phyloP scores from a whole-genome alignment of 2,329 filamentous ascomycete species.

The Aureobasidium sp. region DNA sequence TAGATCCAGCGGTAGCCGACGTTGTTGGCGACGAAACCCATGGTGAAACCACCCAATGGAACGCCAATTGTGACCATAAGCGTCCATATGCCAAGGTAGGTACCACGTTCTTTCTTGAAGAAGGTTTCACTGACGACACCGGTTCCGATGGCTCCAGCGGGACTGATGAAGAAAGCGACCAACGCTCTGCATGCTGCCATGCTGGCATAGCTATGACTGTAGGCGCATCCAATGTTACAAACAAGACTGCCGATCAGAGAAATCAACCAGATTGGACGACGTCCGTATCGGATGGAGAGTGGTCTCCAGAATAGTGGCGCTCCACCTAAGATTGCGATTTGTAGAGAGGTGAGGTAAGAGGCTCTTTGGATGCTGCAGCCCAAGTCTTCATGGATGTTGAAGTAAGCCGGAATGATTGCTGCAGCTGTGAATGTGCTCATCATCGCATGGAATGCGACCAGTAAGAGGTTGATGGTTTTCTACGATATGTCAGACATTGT shows the following conservation, averaged over 20 bases:
- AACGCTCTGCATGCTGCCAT: conserved; percentile 44
- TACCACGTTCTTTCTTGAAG: conserved; percentile 44
- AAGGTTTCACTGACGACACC: conserved; percentile 48
- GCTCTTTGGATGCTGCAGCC: conserved; percentile 38
- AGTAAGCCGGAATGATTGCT: conserved; percentile 45
- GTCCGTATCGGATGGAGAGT: conserved; percentile 42
- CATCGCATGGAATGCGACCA: conserved; percentile 42
- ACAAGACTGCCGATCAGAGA: conserved; percentile 38
- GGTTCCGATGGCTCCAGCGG: conserved; percentile 45
- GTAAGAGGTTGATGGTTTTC: conserved; percentile 44
- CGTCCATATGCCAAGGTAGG: conserved; percentile 50
- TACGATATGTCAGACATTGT: conserved; percentile 14
- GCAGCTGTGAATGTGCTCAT: conserved; percentile 47
- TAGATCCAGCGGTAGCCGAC: conserved; percentile 51
- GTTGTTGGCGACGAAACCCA: conserved; percentile 38
- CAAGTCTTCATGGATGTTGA: conserved; percentile 42
- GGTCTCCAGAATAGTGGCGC: conserved; percentile 48
- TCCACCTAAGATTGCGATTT: conserved; percentile 44
- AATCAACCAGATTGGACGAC: conserved; percentile 44
- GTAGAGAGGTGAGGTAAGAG: conserved; percentile 45
- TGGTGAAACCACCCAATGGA: conserved; percentile 31
- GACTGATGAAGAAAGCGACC: conserved; percentile 47
- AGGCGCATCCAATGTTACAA: conserved; percentile 45
- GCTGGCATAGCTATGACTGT: conserved; percentile 38
- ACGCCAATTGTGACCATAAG: conserved; percentile 40